A percentile compares a stretch with the other conserved stretches of the same genome.
phyloP scores from a whole-genome alignment of 148 eudicot genomes.

The Rhododendron williamsianum region DNA sequence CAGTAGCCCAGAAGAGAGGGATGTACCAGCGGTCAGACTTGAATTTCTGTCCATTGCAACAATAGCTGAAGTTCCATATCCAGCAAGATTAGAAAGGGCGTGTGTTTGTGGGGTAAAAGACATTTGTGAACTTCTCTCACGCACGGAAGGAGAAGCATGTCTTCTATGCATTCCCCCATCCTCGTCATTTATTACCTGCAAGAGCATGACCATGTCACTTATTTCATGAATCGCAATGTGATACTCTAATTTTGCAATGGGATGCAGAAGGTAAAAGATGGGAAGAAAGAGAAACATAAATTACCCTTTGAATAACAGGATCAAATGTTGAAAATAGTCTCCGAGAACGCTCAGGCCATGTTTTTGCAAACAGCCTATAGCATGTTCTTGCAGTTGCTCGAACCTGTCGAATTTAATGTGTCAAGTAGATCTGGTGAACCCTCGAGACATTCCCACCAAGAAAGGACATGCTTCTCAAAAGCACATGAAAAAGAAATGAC shows the following conservation, averaged over 20 bases:
- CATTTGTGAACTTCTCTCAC: conserved; percentile 60
- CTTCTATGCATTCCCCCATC: conserved; percentile 89
- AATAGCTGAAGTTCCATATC: conserved; percentile 97
- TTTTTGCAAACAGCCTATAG: conserved; percentile 93
- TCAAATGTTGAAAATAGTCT: conserved; percentile 80
- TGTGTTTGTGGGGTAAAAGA: conserved; percentile 55
- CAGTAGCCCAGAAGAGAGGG: conserved; percentile 67
- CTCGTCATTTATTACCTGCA: conserved; percentile 81
- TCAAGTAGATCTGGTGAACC: conserved; percentile 1
- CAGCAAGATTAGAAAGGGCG: conserved; percentile 59
- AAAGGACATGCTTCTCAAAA: background rate
- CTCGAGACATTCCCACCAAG: background rate
- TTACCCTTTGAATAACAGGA: conserved; percentile 95
- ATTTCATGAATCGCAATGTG: background rate
- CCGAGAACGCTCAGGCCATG: conserved; percentile 99
- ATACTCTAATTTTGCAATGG: background rate
- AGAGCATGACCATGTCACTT: background rate
- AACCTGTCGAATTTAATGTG: conserved; percentile 41
- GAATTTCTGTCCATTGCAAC: conserved; percentile 95
- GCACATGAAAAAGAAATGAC: background rate
- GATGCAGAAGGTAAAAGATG: background rate
- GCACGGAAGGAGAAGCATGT: conserved; percentile 94
- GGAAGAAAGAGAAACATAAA: conserved; percentile 6
- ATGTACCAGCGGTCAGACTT: conserved; percentile 55
- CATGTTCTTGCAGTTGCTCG: conserved; percentile 95